These are phyloP conservation scores for Ogataea trehalophila DNA, from an alignment of 805 yeast species.

Conservation along the genomic window DNA sequence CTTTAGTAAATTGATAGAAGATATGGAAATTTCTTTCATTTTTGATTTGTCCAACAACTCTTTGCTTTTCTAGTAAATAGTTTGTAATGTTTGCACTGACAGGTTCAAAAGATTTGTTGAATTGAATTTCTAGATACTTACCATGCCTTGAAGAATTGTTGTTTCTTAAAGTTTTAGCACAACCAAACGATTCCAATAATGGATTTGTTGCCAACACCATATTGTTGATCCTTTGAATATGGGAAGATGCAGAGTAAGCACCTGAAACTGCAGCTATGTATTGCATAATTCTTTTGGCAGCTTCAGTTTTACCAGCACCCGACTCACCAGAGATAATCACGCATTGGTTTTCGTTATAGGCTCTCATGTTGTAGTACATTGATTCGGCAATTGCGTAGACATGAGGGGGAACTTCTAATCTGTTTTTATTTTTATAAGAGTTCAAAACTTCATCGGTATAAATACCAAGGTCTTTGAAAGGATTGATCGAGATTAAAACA, in stretches of 20 bases:
- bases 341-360: slow-evolving; percentile 92
- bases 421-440: slow-evolving; percentile 82
- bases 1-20: slow-evolving; percentile 91
- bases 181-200: slow-evolving; percentile 82
- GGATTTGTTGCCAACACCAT: slow-evolving; percentile 98
- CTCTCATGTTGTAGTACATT: slow-evolving; percentile 92
- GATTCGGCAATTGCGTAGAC: slow-evolving; percentile 97
- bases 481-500: slow-evolving; percentile 92
- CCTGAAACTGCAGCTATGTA: slow-evolving; percentile 89
- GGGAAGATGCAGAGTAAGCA: slow-evolving; percentile 51
- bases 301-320: slow-evolving; percentile 98
- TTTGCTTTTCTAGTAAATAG: slow-evolving; percentile 86
- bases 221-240: slow-evolving; percentile 84
- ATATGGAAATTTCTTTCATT: slow-evolving; percentile 96
- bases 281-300: slow-evolving; percentile 97
- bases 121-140: slow-evolving; percentile 85
- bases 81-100: slow-evolving; percentile 95
- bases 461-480: slow-evolving; percentile 93
- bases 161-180: slow-evolving; percentile 88
- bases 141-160: slow-evolving; percentile 92
- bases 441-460: slow-evolving; percentile 76
- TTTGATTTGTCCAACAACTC: slow-evolving; percentile 92
- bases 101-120: slow-evolving; percentile 79
- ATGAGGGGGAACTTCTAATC: slow-evolving; percentile 97
- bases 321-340: slow-evolving; percentile 97